These are phyloP conservation scores for Herpetospermum pedunculosum DNA, from an alignment of 306 rosid genomes.

Conservation along the genomic window DNA sequence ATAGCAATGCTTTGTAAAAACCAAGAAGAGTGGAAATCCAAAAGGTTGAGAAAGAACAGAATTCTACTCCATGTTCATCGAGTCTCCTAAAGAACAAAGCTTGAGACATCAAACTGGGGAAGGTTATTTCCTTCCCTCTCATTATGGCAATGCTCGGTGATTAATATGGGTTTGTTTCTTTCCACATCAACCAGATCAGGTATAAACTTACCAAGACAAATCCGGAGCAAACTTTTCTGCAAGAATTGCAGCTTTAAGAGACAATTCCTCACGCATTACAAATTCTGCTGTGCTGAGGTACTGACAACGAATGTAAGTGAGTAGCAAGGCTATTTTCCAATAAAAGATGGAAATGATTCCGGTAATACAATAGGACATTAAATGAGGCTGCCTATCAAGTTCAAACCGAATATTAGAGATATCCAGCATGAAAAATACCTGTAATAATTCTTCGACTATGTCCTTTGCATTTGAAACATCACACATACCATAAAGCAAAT, in stretches of 20 bases:
- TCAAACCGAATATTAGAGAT: background rate
- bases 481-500: slow-evolving; percentile 99
- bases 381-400: background rate
- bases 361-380: background rate
- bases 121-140: background rate
- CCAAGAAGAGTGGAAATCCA: background rate
- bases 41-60: background rate
- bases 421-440: slow-evolving; percentile 38
- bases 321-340: slow-evolving; percentile 15
- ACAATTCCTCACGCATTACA: slow-evolving; percentile 94
- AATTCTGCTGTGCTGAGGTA: slow-evolving; percentile 98
- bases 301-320: slow-evolving; percentile 36
- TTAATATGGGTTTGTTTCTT: background rate
- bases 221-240: slow-evolving; percentile 99
- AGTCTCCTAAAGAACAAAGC: background rate
- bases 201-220: slow-evolving; percentile 70
- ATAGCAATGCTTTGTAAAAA: too few relatives aligned
- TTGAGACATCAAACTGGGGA: background rate
- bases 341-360: background rate
- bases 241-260: slow-evolving; percentile 98
- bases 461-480: slow-evolving; percentile 98
- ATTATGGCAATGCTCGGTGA: background rate
- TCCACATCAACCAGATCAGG: background rate
- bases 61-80: background rate
- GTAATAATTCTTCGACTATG: slow-evolving; percentile 92